A percentile compares a stretch with the other conserved stretches of the same genome.
Conservation (phyloP, 2,329 filamentous ascomycete genomes). For the Ceratocystis papillata region DNA sequence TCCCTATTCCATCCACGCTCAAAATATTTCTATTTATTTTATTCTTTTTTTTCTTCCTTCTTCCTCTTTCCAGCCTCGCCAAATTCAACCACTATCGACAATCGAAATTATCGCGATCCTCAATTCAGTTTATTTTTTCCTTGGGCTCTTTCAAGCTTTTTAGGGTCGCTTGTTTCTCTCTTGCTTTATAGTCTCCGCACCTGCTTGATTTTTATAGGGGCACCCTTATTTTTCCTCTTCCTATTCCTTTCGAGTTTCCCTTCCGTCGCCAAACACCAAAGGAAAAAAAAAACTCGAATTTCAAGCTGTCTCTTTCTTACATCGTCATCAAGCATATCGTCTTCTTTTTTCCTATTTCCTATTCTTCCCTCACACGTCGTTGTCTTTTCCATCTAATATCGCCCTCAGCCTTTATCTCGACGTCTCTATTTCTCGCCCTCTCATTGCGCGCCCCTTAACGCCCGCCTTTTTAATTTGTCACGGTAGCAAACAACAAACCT, state of each 20-base stretch:
- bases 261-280: background rate
- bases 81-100: constrained; percentile 5
- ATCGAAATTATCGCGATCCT: background rate
- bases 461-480: background rate
- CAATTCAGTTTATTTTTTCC: constrained; percentile 8
- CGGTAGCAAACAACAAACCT: no score
- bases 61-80: constrained; percentile 22
- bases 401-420: background rate
- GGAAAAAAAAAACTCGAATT: background rate
- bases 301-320: background rate
- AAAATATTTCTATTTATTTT: constrained; percentile 11
- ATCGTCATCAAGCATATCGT: background rate
- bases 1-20: background rate
- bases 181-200: constrained; percentile 6
- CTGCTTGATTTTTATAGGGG: constrained; percentile 8
- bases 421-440: background rate
- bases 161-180: constrained; percentile 3
- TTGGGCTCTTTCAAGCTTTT: background rate
- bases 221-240: background rate
- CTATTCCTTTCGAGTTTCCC: constrained; percentile 8
- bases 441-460: background rate
- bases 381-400: constrained; percentile 7
- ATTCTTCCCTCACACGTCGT: constrained; percentile 4
- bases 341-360: background rate
- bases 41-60: constrained; percentile 13